Evolutionary conservation across 1,284 basidiomycete genomes (phyloP), one percentile per base, ranked within the genome.

Genomic region (Cryptococcus sp.): DNA sequence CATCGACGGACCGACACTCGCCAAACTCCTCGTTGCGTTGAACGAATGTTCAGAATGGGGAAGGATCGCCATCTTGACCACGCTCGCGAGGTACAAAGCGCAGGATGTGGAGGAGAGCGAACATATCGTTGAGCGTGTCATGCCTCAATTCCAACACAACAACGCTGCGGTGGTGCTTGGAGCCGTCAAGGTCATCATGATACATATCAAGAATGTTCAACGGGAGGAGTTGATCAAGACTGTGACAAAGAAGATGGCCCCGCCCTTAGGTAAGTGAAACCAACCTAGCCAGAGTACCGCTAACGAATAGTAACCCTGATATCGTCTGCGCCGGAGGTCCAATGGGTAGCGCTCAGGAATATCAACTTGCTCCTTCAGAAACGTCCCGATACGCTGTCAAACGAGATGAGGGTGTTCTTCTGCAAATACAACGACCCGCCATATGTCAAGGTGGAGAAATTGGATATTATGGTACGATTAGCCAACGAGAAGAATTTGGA

Each of bases 41-140:
- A 97, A 97, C 70, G 95, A 97, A 74, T 97, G 94, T 70, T 95
- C 94, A 0, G 94, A 98, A 76, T 98, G 94, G 94, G 94, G 94
- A 28, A 82, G 94, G 50, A 91, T 98, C 21, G 89, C 91, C 1
- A 85, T 98, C 43, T 75, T 98, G 47, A 86, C 86, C 52, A 88
- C 89, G 0, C 76, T 98, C 36, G 80, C 88, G 9, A 81, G 88
- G 43, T 98, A 97, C 72, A 79, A 78, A 43, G 81, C 90, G 0
- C 76, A 78, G 24, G 93, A 95, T 63, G 86, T 87, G 52, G 87
- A 91, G 72, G 95, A 98, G 75, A 87, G 87, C 64, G 95, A 98
- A 69, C 93, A 97, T 72, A 97, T 98, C 52, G 97, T 94, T 72
- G 94, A 98, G 73, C 84, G 95, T 34, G 93, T 97, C 36, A 87